phyloP scores from a whole-genome alignment of 495 filamentous ascomycete species.

The Gamarada debralockiae region DNA sequence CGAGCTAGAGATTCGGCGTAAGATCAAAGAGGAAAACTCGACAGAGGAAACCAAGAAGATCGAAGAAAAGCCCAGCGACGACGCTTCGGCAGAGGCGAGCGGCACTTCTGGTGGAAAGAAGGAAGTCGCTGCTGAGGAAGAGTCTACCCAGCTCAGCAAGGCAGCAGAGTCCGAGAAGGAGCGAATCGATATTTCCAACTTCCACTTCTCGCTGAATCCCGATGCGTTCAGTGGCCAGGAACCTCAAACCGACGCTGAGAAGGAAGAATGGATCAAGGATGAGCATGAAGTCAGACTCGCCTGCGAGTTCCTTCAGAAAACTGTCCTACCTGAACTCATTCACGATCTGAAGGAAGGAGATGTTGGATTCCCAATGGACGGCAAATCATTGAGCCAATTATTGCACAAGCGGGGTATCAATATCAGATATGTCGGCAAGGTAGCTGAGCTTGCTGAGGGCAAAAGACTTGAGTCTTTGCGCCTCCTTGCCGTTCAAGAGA shows the following conservation, averaged over 20 bases:
- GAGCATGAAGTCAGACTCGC: conserved; percentile 85
- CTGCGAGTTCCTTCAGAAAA: conserved; percentile 70
- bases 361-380: conserved; percentile 97
- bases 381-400: conserved; percentile 78
- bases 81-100: not conserved
- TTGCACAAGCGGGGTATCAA: conserved; percentile 98
- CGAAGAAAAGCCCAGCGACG: conserved; percentile 19
- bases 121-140: conserved; percentile 25
- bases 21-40: conserved; percentile 18
- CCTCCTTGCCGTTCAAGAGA: conserved; percentile 79
- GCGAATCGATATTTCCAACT: conserved; percentile 77
- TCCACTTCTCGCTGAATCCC: conserved; percentile 86
- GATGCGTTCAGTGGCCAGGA: conserved; percentile 92
- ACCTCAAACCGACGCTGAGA: conserved; percentile 87
- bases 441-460: conserved; percentile 67
- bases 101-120: conserved; percentile 18
- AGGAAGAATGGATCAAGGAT: conserved; percentile 77
- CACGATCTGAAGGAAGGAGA: conserved; percentile 88
- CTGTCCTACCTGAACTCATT: conserved; percentile 67
- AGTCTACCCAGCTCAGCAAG: conserved; percentile 27
- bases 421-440: conserved; percentile 85
- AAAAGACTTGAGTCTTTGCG: conserved; percentile 72
- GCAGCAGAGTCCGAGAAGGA: conserved; percentile 36
- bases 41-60: conserved; percentile 20
- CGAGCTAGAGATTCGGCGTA: conserved; percentile 54